Evolutionary conservation across 2,329 filamentous ascomycete species (phyloP), one percentile per base, ranked within the genome.

Genomic region (Tricladium varicosporioides): DNA sequence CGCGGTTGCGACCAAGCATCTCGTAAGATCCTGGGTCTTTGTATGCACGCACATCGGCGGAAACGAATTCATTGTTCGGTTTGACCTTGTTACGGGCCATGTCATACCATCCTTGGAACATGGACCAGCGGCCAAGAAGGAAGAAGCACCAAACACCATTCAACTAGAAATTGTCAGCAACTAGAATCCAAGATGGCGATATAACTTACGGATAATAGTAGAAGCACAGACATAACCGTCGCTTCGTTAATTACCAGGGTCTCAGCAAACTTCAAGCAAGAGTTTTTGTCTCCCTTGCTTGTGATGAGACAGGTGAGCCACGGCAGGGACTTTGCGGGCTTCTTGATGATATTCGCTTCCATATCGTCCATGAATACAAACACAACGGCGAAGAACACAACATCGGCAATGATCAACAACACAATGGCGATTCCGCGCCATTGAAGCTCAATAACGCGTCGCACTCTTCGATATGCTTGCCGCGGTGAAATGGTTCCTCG

Each of bases 351-450:
- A 32, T 60, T 64, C 14, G 60, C 53, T 48, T 66, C 58, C 14
- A 88, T 82, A 65, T 87, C 87, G 73, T 96, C 89, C 69, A 96
- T 83, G 70, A 91, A 90, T 49, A 97, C 87, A 70, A 97, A 97
- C 54, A 96, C 82, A 47, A 96, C 79, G 1, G 92, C 87, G 74
- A 97, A 97, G 79, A 96, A 96, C 67, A 97, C 86, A 60, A 97
- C 91, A 70, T 97, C 92, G 58, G 85, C 83, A 57, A 97, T 83
- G 65, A 97, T 96, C 70, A 97, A 88, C 52, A 95, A 78, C 13
- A 97, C 92, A 59, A 97, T 90, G 45, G 86, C 84, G 59, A 97
- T 93, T 46, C 92, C 93, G 65, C 93, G 84, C 94, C 94, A 99
- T 73, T 99, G 94, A 3, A 97, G 83, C 70, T 89, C 85, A 40